These are phyloP conservation scores for Candida frijolesensis DNA, from an alignment of 1,139 yeast species.

Conservation along the genomic window DNA sequence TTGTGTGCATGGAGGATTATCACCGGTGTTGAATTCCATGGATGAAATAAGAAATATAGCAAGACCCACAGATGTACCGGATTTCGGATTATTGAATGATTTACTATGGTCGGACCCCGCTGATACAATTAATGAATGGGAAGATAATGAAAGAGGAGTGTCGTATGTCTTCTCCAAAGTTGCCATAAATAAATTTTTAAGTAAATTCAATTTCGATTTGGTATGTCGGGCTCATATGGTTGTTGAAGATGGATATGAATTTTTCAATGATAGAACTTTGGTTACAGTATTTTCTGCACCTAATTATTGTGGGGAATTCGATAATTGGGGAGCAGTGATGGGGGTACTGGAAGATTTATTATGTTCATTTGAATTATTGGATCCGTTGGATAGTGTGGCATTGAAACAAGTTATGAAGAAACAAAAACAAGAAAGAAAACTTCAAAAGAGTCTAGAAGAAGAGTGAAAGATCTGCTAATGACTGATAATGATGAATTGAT, in stretches of 20 bases:
- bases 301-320: constrained; percentile 92
- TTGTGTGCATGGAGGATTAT: constrained; percentile 96
- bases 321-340: constrained; percentile 99
- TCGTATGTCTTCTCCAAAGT: constrained; percentile 93
- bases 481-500: not conserved
- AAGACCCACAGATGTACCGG: constrained; percentile 97
- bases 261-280: constrained; percentile 72
- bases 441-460: not conserved
- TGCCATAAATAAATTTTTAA: constrained; percentile 87
- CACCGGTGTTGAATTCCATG: constrained; percentile 87
- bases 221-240: constrained; percentile 99
- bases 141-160: constrained; percentile 96
- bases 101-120: constrained; percentile 97
- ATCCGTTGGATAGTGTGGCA: constrained; percentile 92
- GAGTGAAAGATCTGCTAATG: not conserved
- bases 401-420: constrained; percentile 90
- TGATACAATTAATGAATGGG: constrained; percentile 95
- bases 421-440: constrained; percentile 76
- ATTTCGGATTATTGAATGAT: constrained; percentile 89
- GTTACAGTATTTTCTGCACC: constrained; percentile 90
- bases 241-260: constrained; percentile 90
- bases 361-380: constrained; percentile 89
- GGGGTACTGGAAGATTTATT: constrained; percentile 89
- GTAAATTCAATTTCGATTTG: constrained; percentile 87
- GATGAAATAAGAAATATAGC: constrained; percentile 90